Base-by-base conservation (phyloP, 306 rosid genomes). In the Canavalia gladiata region DNA sequence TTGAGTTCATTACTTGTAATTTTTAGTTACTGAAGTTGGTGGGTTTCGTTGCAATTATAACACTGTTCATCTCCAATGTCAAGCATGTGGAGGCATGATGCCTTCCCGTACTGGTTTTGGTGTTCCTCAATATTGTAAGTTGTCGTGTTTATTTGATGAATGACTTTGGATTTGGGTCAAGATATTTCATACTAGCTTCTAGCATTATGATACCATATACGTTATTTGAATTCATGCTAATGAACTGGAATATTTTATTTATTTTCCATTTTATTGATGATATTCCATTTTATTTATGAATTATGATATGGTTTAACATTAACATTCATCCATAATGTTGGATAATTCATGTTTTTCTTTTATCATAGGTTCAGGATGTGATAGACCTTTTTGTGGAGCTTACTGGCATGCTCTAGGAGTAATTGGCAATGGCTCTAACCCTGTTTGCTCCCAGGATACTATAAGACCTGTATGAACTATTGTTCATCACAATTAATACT, bases 11-110 rank as follows among this genome's bases (percentile, higher is more conserved):
- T 57, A 59, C 76, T 51, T 56, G 11, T 57, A 66, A 83, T 75
- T 62, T 81, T 47, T 86, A 93, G 97, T 81, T 65, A 69, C 89
- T 74, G 92, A 83, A 83, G 79, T 69, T 82, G 95, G 88, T 68
- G 94, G 90, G 41, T 92, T 88, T 81, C 86, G 39, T 54, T 93
- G 99, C 91, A 82, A 85, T 73, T 79, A 18, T 10, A 87, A 63
- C 83, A 91, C 94, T 11, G 72, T 84, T 68, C 99, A 95, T 89
- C 86, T 95, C 47, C 97, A 89, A 88, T 95, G 99, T 81, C 93
- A 93, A 66, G 94, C 86, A 70, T 95, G 99, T 75, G 94, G 97
- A 87, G 99, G 97, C 88, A 88, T 91, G 97, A 95, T 95, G 99
- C 97, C 99, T 71, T 91, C 91, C 54, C 91, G 92, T n/a, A 50